These are phyloP conservation scores for Coniferiporia sulphurascens DNA, from an alignment of 1,284 basidiomycete species.

Conservation along the genomic window DNA sequence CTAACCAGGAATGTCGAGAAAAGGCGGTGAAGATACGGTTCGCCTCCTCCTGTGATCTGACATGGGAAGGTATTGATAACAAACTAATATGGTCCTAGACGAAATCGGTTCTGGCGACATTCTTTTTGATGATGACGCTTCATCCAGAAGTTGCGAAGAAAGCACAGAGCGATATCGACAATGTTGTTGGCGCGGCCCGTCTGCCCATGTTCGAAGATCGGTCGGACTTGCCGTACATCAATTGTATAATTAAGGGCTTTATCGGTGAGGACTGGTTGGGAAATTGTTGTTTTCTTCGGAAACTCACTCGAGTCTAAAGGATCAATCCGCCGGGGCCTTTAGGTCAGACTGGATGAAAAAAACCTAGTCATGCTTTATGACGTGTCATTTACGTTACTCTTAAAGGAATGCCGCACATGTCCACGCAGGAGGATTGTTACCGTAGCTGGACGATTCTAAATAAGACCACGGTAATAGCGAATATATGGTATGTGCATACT, in stretches of 20 bases:
- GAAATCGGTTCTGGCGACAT: not conserved
- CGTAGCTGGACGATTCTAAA: not conserved
- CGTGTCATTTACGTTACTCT: not conserved
- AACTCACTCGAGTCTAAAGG: not conserved
- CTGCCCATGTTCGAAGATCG: slow-evolving; percentile 22
- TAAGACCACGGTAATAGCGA: not conserved
- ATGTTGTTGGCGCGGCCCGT: not conserved
- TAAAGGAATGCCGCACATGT: not conserved
- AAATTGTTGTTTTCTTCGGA: not conserved
- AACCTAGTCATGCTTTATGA: not conserved
- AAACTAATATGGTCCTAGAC: not conserved
- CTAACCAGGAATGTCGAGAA: too few species aligned
- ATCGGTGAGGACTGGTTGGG: not conserved
- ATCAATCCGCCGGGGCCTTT: not conserved
- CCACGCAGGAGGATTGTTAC: not conserved
- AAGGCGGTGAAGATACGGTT: not conserved
- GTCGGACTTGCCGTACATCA: not conserved
- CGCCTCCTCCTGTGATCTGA: not conserved
- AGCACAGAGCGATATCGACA: slow-evolving; percentile 13
- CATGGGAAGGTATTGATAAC: not conserved
- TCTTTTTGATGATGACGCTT: slow-evolving; percentile 12
- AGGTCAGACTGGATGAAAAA: not conserved
- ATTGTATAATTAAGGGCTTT: not conserved
- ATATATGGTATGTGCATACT: not conserved
- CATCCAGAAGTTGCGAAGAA: slow-evolving; percentile 3